Percentiles rank a stretch among this genome's conserved stretches.
Evolutionary conservation across 2,329 filamentous ascomycete species (phyloP).

Genomic region (Thielaviopsis musarum): DNA sequence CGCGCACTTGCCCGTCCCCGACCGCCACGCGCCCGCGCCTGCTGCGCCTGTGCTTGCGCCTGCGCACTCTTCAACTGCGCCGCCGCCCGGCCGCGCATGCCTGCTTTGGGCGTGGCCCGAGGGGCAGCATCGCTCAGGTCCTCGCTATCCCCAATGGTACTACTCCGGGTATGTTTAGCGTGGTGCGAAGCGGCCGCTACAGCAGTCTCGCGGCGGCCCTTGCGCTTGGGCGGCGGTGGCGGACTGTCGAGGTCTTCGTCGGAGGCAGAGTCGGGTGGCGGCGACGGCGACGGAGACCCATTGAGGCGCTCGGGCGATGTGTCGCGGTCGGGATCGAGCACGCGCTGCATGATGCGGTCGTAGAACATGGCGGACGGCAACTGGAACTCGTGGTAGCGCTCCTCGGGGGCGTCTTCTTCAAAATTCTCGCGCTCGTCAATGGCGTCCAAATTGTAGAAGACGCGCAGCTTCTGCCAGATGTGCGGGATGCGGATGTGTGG

Average conservation of each 20-base stretch:
- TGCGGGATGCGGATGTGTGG: constrained; percentile 76
- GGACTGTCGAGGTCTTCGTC: background rate
- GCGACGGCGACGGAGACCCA: constrained; percentile 15
- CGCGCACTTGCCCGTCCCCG: background rate
- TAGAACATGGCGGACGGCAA: constrained; percentile 33
- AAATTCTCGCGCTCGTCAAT: constrained; percentile 71
- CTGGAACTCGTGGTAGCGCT: constrained; percentile 49
- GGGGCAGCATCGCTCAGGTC: constrained; percentile 27
- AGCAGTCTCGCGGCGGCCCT: constrained; percentile 1
- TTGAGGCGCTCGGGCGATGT: constrained; percentile 6
- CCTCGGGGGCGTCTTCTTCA: constrained; percentile 40
- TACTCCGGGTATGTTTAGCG: constrained; percentile 15
- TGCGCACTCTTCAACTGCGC: background rate
- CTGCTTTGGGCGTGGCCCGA: constrained; percentile 18
- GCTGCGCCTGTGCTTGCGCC: constrained; percentile 18
- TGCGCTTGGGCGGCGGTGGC: constrained; percentile 16
- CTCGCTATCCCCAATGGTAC: constrained; percentile 37
- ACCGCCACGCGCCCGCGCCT: constrained; percentile 15
- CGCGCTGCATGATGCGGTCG: constrained; percentile 24
- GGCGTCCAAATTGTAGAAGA: constrained; percentile 69
- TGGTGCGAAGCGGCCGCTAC: background rate
- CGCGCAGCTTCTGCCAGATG: constrained; percentile 77
- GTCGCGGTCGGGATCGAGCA: constrained; percentile 14
- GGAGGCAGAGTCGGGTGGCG: constrained; percentile 15
- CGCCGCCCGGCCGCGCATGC: background rate